Base-by-base conservation (phyloP, 768 basidiomycete species). In the Macrolepiota albuminosa region DNA sequence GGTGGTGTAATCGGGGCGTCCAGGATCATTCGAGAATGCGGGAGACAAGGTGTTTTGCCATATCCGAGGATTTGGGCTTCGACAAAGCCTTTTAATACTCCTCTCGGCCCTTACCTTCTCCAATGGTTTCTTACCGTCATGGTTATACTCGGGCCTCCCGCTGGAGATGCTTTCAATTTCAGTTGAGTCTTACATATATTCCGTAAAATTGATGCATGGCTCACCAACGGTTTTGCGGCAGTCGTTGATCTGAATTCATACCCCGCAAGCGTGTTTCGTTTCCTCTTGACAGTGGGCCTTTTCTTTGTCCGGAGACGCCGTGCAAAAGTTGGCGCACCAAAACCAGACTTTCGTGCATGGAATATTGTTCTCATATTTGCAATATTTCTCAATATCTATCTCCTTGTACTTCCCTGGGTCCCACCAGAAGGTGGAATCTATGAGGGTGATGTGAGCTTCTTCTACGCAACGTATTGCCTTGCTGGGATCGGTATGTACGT, bases 21-120 rank as follows among this genome's bases (percentile, higher is more conserved):
- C 6, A 74, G 80, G 45, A 68, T 82, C 47, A 70, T 82, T 55
- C 72, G 80, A 45, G 80, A 83, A 66, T 74, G 77, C 50, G 74
- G 74, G 57, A 72, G 74, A 69, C 81, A 82, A 71, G 83, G 82
- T 13, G 75, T 85, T n/a, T 68, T 84, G 7, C 82, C 83, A 2
- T 84, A 73, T 61, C 75, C 81, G 3, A 66, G 67, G 33, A 76
- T 83, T 68, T 84, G 80, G 74, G 76, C 78, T 5, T 79, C 78
- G 1, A 82, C 78, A 2, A 71, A 72, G 40, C 82, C 82, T 1
- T 83, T 83, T 65, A 79, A 78, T 39, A 82, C 82, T 4, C 82
- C 83, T 6, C 66, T 76, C 1, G 78, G 72, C 1, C 78, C 82
- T 4, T 74, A 81, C 43, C 66, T 78, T 11, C 68, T 81, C 40